A percentile compares a stretch with the other conserved stretches of the same genome.
Evolutionary conservation across 768 basidiomycete genomes (phyloP).

Genomic region (Boletus sp.): DNA sequence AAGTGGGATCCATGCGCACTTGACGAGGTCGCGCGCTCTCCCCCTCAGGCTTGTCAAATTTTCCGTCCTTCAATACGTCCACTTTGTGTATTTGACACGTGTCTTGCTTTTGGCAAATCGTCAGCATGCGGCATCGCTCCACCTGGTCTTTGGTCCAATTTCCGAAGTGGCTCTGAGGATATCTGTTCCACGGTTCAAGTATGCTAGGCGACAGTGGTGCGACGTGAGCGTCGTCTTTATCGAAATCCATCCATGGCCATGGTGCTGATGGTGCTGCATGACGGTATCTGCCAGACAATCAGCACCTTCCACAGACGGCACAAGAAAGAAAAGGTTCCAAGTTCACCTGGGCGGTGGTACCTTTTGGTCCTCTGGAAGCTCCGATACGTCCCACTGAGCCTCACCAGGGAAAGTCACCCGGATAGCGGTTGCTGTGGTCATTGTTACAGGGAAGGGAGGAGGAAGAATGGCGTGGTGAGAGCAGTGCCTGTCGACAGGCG

Average conservation of each 20-base stretch:
- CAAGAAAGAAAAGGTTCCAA: not conserved
- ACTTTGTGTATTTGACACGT: conserved; percentile 21
- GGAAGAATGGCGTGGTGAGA: not conserved
- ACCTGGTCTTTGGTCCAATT: conserved; percentile 54
- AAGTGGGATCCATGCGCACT: conserved; percentile 14
- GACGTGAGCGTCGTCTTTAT: conserved; percentile 19
- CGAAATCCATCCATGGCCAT: conserved; percentile 43
- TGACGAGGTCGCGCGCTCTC: not conserved
- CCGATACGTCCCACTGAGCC: conserved; percentile 9
- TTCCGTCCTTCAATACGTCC: conserved; percentile 16
- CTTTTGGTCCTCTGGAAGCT: conserved; percentile 3
- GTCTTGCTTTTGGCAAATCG: conserved; percentile 13
- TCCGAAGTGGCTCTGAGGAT: conserved; percentile 51
- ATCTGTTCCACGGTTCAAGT: conserved; percentile 30
- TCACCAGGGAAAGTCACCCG: conserved; percentile 2
- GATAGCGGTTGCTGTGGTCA: conserved; percentile 12
- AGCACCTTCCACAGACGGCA: not conserved
- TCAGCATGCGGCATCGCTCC: conserved; percentile 31
- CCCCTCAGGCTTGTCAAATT: conserved; percentile 14
- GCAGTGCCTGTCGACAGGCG: not conserved
- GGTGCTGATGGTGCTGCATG: conserved; percentile 39
- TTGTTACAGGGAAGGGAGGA: not conserved
- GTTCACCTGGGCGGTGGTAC: conserved; percentile 27
- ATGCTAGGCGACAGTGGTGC: not conserved
- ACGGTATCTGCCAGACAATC: conserved; percentile 32